Conservation (phyloP, 2,329 filamentous ascomycete species). For the Orbilia ellipsospora region DNA sequence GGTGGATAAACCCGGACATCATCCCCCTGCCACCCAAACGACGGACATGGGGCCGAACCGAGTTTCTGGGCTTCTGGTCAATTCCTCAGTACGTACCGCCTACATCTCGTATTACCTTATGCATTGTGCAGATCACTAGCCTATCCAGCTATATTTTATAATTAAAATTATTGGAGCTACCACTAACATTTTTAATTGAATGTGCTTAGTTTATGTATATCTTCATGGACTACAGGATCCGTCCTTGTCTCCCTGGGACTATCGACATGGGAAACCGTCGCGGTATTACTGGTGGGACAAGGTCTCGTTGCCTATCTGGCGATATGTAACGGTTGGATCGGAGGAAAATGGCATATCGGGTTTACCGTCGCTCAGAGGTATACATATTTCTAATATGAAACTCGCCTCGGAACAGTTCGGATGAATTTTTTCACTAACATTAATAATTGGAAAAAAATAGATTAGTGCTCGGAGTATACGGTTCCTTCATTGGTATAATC, state of each 20-base stretch:
- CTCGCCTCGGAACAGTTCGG: too few species aligned
- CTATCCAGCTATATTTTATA: not conserved
- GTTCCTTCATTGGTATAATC: slow-evolving; percentile 45
- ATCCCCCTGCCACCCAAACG: slow-evolving; percentile 45
- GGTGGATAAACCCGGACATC: slow-evolving; percentile 55
- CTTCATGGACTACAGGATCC: slow-evolving; percentile 49
- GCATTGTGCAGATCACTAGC: not conserved
- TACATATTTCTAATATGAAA: not conserved
- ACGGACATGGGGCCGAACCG: slow-evolving; percentile 52
- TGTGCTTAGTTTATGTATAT: slow-evolving; percentile 43
- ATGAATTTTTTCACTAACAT: not conserved
- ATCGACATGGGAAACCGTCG: slow-evolving; percentile 54
- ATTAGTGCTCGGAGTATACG: slow-evolving; percentile 46
- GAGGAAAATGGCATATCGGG: slow-evolving; percentile 53
- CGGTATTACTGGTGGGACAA: slow-evolving; percentile 43
- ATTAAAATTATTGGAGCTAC: not conserved
- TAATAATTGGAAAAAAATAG: not conserved
- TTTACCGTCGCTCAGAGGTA: slow-evolving; percentile 51
- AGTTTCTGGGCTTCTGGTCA: slow-evolving; percentile 54
- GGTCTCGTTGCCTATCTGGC: slow-evolving; percentile 50
- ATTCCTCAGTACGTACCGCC: slow-evolving; percentile 41
- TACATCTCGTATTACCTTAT: not conserved
- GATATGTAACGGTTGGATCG: slow-evolving; percentile 53
- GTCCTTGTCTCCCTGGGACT: slow-evolving; percentile 49
- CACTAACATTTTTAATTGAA: not conserved